Evolutionary conservation across 352 stramenopile species (phyloP).

Genomic region (Aphanomyces astaci): DNA sequence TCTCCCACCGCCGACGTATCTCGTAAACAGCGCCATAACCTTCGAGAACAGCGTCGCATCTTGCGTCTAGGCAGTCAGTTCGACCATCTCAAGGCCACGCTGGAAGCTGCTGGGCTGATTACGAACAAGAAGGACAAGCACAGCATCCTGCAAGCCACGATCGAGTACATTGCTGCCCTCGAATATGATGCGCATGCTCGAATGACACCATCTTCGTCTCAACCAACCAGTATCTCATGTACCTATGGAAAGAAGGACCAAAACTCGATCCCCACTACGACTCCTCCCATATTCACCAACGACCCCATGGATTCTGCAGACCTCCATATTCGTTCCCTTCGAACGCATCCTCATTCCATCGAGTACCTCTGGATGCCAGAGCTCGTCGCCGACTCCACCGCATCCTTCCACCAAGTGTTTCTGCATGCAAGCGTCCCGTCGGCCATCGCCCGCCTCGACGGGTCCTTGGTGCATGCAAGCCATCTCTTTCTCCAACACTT

Average conservation of each 20-base stretch:
- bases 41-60: conserved; percentile 72
- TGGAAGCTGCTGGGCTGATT: conserved; percentile 59
- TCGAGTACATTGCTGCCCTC: conserved; percentile 74
- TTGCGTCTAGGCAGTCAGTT: conserved; percentile 80
- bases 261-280: no score
- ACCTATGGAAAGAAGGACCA: no score
- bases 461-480: conserved; percentile 74
- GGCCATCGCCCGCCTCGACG: conserved; percentile 64
- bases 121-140: conserved; percentile 84
- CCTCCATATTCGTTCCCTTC: no score
- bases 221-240: neutral
- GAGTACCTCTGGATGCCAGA: conserved; percentile 48
- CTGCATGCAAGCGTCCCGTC: conserved; percentile 70
- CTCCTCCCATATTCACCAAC: no score
- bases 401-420: conserved; percentile 68
- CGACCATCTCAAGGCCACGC: conserved; percentile 66
- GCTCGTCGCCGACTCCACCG: conserved; percentile 53
- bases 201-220: no score
- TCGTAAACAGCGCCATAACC: conserved; percentile 81
- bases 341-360: conserved; percentile 61
- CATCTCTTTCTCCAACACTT: conserved; percentile 65
- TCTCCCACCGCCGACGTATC: conserved; percentile 53
- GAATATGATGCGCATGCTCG: conserved; percentile 57
- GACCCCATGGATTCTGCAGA: no score
- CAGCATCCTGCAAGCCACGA: conserved; percentile 70